Base-by-base conservation (phyloP, 2,329 filamentous ascomycete genomes). In the Ophiostoma ulmi region DNA sequence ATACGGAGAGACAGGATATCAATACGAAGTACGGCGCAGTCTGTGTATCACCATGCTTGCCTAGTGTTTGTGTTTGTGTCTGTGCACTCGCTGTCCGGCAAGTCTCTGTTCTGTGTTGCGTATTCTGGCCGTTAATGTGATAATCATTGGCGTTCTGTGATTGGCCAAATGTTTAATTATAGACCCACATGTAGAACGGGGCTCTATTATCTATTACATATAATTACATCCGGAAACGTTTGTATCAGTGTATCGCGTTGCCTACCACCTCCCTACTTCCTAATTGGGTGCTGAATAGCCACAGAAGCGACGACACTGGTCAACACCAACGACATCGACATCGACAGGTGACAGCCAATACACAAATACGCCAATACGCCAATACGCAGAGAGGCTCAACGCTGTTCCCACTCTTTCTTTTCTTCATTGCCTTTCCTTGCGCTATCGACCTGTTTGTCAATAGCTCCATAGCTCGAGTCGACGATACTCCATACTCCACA, bases 211-310 rank as follows among this genome's bases (percentile, higher is more conserved):
- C 44, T 20, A 48, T 48, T 26, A 26, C 26, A 26, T 26, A 26
- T n/a, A n/a, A n/a, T n/a, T n/a, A 58, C 52, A 26, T 58, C 52
- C 52, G 52, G 52, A 58, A 58, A 26, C 52, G 52, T 58, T 58
- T 55, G 48, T 55, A 20, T 55, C 48, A 55, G 48, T 10, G n/a
- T 26, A 26, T 22, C 13, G 52, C 52, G n/a, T 17, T 58, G n/a
- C 55, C 26, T 61, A 31, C 17, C 55, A 26, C 58, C 26, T 14
- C n/a, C 48, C n/a, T 41, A 14, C 7, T 68, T 71, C 73, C 73
- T 36, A 64, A 73, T 72, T 48, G 52, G 71, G 73, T 70, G 69
- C 69, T 73, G 70, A 74, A 74, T 74, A 74, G 72, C 68, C 41
- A n/a, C 63, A 65, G 20, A 65, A 39, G 63, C 63, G 63, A 39